Conservation (phyloP, 805 yeast genomes). For the Candida railenensis region DNA sequence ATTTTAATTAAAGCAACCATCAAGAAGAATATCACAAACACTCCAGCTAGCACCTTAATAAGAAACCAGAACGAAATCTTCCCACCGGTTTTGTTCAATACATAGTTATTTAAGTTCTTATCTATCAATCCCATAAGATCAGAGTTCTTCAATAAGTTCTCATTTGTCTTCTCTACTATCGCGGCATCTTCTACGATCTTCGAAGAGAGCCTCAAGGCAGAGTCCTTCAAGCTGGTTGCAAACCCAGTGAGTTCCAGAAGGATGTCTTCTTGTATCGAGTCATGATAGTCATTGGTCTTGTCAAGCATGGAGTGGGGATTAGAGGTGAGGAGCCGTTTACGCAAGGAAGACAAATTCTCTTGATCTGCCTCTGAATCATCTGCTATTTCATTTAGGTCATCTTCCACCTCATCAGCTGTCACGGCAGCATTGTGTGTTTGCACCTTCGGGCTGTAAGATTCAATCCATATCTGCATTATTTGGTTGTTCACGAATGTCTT, state of each 20-base stretch:
- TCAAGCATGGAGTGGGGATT: constrained; percentile 10
- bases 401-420: not conserved
- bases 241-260: constrained; percentile 47
- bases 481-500: constrained; percentile 17
- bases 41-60: constrained; percentile 26
- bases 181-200: constrained; percentile 35
- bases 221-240: constrained; percentile 46
- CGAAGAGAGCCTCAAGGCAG: constrained; percentile 43
- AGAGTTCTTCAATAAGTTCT: constrained; percentile 31
- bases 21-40: constrained; percentile 26
- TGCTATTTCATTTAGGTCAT: not conserved
- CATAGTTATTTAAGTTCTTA: constrained; percentile 34
- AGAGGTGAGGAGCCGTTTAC: constrained; percentile 20
- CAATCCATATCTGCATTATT: constrained; percentile 9
- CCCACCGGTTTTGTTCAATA: constrained; percentile 39
- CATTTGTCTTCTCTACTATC: constrained; percentile 33
- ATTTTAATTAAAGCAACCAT: constrained; percentile 34
- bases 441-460: constrained; percentile 2
- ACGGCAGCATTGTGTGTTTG: not conserved
- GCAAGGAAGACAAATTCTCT: constrained; percentile 20
- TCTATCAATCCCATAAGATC: constrained; percentile 31
- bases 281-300: constrained; percentile 36
- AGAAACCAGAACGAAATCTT: constrained; percentile 39
- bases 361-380: constrained; percentile 8
- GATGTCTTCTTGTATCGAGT: constrained; percentile 47